phyloP scores from a whole-genome alignment of 176 grass and related monocot species.

The Lolium multiflorum region DNA sequence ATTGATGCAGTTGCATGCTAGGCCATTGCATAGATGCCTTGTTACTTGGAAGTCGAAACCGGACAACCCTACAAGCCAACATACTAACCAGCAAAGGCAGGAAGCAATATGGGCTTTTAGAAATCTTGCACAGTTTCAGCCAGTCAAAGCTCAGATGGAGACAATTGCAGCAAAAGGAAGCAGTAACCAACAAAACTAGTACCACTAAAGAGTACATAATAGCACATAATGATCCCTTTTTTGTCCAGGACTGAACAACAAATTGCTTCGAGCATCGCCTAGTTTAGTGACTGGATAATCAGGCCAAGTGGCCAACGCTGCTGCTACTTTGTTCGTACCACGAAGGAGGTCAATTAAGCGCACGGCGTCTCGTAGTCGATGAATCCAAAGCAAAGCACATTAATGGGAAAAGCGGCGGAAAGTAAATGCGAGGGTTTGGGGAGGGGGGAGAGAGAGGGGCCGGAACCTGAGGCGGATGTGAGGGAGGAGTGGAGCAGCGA shows the following conservation, averaged over 20 bases:
- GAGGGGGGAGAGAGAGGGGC: neutral
- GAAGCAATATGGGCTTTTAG: neutral
- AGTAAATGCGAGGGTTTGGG: conserved; percentile 10
- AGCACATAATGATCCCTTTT: neutral
- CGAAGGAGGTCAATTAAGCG: neutral
- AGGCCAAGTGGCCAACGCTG: no score
- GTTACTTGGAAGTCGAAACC: neutral
- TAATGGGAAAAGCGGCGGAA: conserved; percentile 19
- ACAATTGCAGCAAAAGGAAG: neutral
- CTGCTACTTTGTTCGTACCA: neutral
- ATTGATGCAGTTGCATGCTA: conserved; percentile 22
- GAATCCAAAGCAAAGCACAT: neutral
- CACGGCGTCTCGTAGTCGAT: conserved; percentile 20
- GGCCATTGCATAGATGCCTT: neutral
- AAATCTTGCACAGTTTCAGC: conserved; percentile 19
- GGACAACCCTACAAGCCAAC: neutral
- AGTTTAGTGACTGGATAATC: neutral
- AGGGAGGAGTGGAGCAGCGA: conserved; percentile 90
- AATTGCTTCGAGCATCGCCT: neutral
- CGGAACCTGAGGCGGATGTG: conserved; percentile 73
- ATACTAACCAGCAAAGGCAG: neutral
- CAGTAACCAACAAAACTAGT: conserved; percentile 9
- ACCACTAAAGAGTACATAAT: neutral
- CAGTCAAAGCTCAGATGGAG: conserved; percentile 20
- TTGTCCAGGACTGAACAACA: no score